These are phyloP conservation scores for Parascedosporium putredinis DNA, from an alignment of 2,329 filamentous ascomycete genomes.

Conservation along the genomic window DNA sequence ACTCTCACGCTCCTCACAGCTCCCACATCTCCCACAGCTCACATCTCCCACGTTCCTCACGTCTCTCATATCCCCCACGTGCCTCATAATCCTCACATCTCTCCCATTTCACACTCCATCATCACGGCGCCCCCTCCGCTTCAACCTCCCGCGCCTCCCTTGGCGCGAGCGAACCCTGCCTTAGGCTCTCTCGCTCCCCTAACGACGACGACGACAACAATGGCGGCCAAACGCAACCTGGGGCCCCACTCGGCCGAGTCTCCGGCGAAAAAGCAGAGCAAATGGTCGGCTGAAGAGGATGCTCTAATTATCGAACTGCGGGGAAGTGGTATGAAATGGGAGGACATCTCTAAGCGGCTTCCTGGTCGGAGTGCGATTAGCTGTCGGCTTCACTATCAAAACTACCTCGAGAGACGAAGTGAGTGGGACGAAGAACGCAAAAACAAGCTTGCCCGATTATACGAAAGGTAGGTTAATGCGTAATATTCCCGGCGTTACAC, in stretches of 20 bases:
- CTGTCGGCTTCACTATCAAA: slow-evolving; percentile 91
- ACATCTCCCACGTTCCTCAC: no score
- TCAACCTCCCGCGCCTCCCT: slow-evolving; percentile 4
- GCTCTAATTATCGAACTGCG: slow-evolving; percentile 86
- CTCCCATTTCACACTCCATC: slow-evolving; percentile 21
- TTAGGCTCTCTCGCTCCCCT: slow-evolving; percentile 12
- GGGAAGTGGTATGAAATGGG: slow-evolving; percentile 93
- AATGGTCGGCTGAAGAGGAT: slow-evolving; percentile 92
- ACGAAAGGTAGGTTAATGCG: slow-evolving; percentile 75
- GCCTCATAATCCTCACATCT: no score
- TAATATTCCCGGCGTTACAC: no score
- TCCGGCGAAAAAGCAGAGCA: slow-evolving; percentile 87
- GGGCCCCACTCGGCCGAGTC: slow-evolving; percentile 48
- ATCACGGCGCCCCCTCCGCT: neutral
- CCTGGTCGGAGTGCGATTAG: slow-evolving; percentile 89
- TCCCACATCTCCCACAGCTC: no score
- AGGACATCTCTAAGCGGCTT: slow-evolving; percentile 87
- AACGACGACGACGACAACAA: slow-evolving; percentile 13
- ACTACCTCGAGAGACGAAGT: slow-evolving; percentile 84
- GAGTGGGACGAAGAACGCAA: slow-evolving; percentile 98
- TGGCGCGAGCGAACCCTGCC: neutral
- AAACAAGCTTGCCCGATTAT: slow-evolving; percentile 88
- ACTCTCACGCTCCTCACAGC: no score
- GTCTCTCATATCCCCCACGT: no score
- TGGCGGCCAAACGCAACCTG: slow-evolving; percentile 36